Percentiles rank a stretch among this genome's conserved stretches.
phyloP scores from a whole-genome alignment of 192 early-diverging fungal genomes.

The Coemansia sp. region DNA sequence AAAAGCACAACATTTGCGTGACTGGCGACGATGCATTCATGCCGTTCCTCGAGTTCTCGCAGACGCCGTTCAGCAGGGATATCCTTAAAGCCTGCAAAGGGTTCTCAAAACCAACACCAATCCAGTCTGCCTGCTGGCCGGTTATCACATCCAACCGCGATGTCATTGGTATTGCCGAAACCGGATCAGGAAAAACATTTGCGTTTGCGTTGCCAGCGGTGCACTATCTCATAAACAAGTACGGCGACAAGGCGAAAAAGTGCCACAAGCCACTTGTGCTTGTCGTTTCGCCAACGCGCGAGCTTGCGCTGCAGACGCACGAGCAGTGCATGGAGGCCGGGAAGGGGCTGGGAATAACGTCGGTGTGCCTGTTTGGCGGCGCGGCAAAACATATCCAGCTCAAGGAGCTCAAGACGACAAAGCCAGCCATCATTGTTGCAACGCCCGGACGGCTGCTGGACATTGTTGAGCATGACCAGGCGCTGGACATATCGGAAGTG shows the following conservation, averaged over 20 bases:
- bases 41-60: conserved; percentile 75
- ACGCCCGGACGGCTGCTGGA: conserved; percentile 97
- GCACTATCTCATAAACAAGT: conserved; percentile 73
- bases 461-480: conserved; percentile 76
- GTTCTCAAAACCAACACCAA: conserved; percentile 86
- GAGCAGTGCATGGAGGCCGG: conserved; percentile 82
- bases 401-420: conserved; percentile 52
- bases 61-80: conserved; percentile 68
- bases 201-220: conserved; percentile 92
- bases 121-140: conserved; percentile 94
- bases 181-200: conserved; percentile 93
- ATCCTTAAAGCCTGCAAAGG: conserved; percentile 64
- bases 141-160: conserved; percentile 78
- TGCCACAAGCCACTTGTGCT: conserved; percentile 75
- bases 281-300: conserved; percentile 93
- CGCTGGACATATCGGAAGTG: conserved; percentile 75
- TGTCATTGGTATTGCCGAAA: conserved; percentile 94
- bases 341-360: conserved; percentile 62
- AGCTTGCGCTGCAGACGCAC: conserved; percentile 91
- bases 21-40: conserved; percentile 56
- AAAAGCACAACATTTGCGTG: conserved; percentile 64
- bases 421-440: conserved; percentile 75
- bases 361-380: conserved; percentile 89
- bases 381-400: conserved; percentile 76
- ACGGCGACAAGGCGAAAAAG: conserved; percentile 60